A percentile compares a stretch with the other conserved stretches of the same genome.
Conservation (phyloP, 352 stramenopile species). For the Pythium myriotylum region DNA sequence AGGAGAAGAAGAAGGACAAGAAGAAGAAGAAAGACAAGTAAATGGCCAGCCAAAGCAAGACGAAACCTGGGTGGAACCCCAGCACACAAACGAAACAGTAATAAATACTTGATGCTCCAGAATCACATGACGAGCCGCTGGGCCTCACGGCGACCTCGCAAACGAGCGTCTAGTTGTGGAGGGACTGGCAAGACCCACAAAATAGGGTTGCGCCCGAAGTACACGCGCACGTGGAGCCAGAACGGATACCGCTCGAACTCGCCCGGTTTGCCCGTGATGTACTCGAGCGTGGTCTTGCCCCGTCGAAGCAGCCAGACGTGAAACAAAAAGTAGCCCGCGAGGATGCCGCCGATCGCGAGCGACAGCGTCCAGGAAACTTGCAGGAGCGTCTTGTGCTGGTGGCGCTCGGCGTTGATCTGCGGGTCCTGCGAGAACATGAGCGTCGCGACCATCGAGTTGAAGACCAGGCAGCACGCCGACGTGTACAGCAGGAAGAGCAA, state of each 20-base stretch:
- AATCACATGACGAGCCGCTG: constrained; percentile 41
- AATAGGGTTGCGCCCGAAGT: constrained; percentile 61
- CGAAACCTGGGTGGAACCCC: no score
- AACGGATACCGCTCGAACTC: constrained; percentile 54
- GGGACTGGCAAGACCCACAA: constrained; percentile 62
- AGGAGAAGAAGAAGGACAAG: constrained; percentile 90
- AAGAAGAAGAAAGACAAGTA: constrained; percentile 89
- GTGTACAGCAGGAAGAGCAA: constrained; percentile 83
- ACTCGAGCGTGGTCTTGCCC: constrained; percentile 81
- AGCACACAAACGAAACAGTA: constrained; percentile 7
- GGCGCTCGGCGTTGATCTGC: constrained; percentile 14
- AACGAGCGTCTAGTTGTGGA: constrained; percentile 28
- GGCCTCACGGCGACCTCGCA: constrained; percentile 34
- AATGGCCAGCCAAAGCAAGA: no score
- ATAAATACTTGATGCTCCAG: neutral
- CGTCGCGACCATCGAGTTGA: constrained; percentile 43
- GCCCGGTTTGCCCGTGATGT: constrained; percentile 49
- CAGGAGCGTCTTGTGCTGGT: constrained; percentile 33
- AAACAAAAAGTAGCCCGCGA: constrained; percentile 74
- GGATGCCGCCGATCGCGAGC: constrained; percentile 51
- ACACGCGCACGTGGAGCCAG: constrained; percentile 54
- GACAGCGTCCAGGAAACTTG: constrained; percentile 54
- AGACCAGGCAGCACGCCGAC: constrained; percentile 60
- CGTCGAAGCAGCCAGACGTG: constrained; percentile 69
- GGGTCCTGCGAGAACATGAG: constrained; percentile 29